Evolutionary conservation across 441 rosid genomes (phyloP), one percentile per base, ranked within the genome.

Genomic region (Gossypium davidsonii): DNA sequence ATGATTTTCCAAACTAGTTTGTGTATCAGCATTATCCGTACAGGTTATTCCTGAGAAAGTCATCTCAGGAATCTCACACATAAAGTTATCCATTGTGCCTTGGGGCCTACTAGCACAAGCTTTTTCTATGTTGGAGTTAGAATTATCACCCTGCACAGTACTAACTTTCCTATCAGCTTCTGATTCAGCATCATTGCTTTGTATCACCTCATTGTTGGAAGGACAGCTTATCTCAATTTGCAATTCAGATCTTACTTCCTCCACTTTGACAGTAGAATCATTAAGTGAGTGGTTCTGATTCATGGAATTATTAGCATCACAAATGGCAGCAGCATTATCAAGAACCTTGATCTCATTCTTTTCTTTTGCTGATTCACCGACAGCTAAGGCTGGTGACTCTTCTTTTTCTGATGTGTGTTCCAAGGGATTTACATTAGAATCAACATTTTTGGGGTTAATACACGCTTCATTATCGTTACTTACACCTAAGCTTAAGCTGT

Each of bases 401-500:
- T 85, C 89, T 69, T 77, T 73, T 78, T 86, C 84, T 76, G 88
- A 80, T 55, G 78, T 52, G 72, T 76, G 81, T 61, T 73, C 83
- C 44, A 25, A 56, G 53, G 77, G 58, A 80, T 78, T 73, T 72
- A 78, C 89, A 80, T 83, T 81, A 46, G 85, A 71, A 78, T 82
- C 89, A 70, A 74, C 78, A 75, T 49, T 75, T 79, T 75, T 83
- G 25, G 65, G 79, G 74, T 77, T 80, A 76, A 78, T 78, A 79
- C 63, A 80, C 59, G 73, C 69, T 79, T 80, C 87, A 73, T 77
- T 74, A 73, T 81, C 89, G 74, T 83, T 85, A 80, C 80, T 88
- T 80, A 77, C 85, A 79, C 82, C 91, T 73, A 86, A 76, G 75
- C 80, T 79, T 79, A 80, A 69, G 74, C 80, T 82, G 70, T 83